Evolutionary conservation across 768 basidiomycete species (phyloP), one percentile per base, ranked within the genome.

Genomic region (Hericium alpestre): DNA sequence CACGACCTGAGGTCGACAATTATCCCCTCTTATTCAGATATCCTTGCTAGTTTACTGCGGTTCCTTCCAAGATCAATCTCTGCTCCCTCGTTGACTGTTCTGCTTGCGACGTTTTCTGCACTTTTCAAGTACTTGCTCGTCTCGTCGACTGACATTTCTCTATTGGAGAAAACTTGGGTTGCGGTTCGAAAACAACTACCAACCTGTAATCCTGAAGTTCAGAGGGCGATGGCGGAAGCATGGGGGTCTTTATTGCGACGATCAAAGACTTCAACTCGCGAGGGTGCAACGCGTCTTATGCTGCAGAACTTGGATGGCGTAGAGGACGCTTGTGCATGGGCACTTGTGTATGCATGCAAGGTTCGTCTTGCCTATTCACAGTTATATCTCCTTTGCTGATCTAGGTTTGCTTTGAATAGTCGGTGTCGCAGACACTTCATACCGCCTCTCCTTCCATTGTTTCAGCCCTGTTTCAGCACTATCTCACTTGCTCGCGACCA

Each of bases 1-100:
- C 84, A 90, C 59, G 90, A 93, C 68, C 77, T 93, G 25, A 86
- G 89, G n/a, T 82, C 80, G 8, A 89, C 88, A 0, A 70, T 93
- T 16, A 73, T 78, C 0, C 86, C 88, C 0, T 72, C 77, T 3
- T 91, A 88, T 62, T 65, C 72, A 3, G 69, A 77, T 13, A 63
- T 91, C 1, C 71, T 90, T 12, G 65, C 73, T 27, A 74, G 73
- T 11, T 76, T 91, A 1, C 73, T 90, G 23, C 66, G 68, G 11
- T 74, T 86, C 18, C 73, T 91, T 16, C 74, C 77, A 0, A 77
- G 78, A 22, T 72, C 80, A 9, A 79, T 90, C 40, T 76, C 84
- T 9, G 76, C 85, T 0, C 68, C 76, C 1, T 76, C 82, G 1
- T 72, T 92, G 1, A 83, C 84, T 0, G 67, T 75, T 4, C 76